Evolutionary conservation across 768 basidiomycete species (phyloP), one percentile per base, ranked within the genome.

Genomic region (Lactifluus subvellereus): DNA sequence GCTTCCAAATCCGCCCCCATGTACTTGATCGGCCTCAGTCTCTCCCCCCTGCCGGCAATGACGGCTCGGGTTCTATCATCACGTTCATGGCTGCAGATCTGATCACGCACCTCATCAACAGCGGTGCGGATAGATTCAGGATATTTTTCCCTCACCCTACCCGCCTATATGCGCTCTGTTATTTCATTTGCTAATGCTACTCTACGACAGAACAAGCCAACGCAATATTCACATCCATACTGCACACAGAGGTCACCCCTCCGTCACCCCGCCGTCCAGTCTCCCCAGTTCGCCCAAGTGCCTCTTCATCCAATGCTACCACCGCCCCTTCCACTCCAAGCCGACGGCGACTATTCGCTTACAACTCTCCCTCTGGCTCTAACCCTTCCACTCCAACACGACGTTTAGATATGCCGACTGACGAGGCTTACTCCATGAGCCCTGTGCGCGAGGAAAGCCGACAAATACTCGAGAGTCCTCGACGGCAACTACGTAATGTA

Each of bases 351-450:
- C 77, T 91, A 30, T 90, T 91, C 70, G 75, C 79, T 5, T 91
- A 87, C 73, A 82, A 79, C 54, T 85, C 87, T 1, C 84, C 87
- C 16, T 80, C 81, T 6, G 68, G 69, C 5, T 74, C 74, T 6
- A 83, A 83, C 60, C 81, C 85, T 16, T 75, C 77, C 27, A 80
- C 79, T 27, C 87, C 89, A 6, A 75, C 72, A 5, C 77, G 78
- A 61, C 77, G 80, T 66, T 83, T 98, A 40, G 93, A 96, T 72
- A 87, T 87, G 30, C 89, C 95, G 11, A 87, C 84, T 0, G 91
- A 94, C 69, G 88, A 91, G 67, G 88, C 88, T 0, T 98, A 98
- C 73, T 91, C 91, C 11, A 84, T 94, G 77, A 89, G 86, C 54
- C 96, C 96, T 11, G 89, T 98, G 6, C 86, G 91, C 1, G 85